Percentiles rank a stretch among this genome's conserved stretches.
These are phyloP conservation scores for Berkeleyomyces rouxiae DNA, from an alignment of 2,329 filamentous ascomycete genomes.

Conservation along the genomic window DNA sequence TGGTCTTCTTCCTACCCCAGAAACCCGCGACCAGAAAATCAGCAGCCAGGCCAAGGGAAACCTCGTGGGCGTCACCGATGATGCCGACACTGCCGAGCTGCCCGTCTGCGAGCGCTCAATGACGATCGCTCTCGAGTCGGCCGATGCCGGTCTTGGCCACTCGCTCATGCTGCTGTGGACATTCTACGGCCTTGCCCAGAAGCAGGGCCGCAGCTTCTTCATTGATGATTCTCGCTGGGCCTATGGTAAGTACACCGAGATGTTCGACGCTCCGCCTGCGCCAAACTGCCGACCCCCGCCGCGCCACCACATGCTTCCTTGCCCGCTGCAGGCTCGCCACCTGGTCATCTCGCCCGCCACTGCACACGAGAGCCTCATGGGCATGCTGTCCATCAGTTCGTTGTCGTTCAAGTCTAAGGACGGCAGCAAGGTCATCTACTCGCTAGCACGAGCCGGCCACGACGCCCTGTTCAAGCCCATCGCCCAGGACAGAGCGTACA, in stretches of 20 bases:
- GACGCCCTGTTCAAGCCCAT: constrained; percentile 57
- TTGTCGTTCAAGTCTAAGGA: constrained; percentile 22
- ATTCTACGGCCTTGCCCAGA: constrained; percentile 61
- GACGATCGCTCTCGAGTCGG: constrained; percentile 59
- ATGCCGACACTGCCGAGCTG: constrained; percentile 27
- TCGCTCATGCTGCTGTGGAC: constrained; percentile 69
- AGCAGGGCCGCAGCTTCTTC: constrained; percentile 63
- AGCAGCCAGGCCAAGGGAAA: constrained; percentile 21
- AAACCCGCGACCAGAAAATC: constrained; percentile 23
- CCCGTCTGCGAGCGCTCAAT: constrained; percentile 52
- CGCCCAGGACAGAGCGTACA: constrained; percentile 48
- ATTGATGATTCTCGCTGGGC: constrained; percentile 72
- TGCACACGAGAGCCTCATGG: constrained; percentile 33
- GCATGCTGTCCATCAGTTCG: constrained; percentile 26
- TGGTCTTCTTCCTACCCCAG: constrained; percentile 37
- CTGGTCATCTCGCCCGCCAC: constrained; percentile 58
- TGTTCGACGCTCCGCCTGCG: constrained; percentile 50
- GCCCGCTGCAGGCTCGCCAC: constrained; percentile 59
- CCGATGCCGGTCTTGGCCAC: constrained; percentile 60
- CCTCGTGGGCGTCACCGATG: constrained; percentile 31
- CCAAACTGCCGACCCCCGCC: constrained; percentile 55
- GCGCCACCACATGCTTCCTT: constrained; percentile 61
- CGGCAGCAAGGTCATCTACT: constrained; percentile 44
- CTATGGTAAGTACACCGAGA: constrained; percentile 57
- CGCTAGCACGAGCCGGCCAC: constrained; percentile 52